Conservation (phyloP, 768 basidiomycete genomes). For the Boletus coccyginus region DNA sequence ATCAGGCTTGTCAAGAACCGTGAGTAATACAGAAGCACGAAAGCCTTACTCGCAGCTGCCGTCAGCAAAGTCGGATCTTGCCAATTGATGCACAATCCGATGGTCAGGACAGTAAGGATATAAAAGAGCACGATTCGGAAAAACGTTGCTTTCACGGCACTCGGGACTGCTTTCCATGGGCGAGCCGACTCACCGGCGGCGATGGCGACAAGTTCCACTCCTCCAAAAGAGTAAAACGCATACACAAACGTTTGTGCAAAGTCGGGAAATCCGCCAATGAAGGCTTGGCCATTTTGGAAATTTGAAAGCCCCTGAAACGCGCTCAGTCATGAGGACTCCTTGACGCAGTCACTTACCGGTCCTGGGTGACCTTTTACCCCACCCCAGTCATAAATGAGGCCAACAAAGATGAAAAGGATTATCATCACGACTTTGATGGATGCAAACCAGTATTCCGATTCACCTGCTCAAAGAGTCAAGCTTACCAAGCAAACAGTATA, state of each 20-base stretch:
- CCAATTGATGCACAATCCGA: slow-evolving; percentile 64
- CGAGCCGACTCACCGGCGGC: slow-evolving; percentile 69
- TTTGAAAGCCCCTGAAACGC: slow-evolving; percentile 47
- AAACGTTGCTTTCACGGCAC: slow-evolving; percentile 67
- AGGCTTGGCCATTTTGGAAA: slow-evolving; percentile 48
- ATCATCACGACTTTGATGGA: slow-evolving; percentile 64
- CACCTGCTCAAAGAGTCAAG: slow-evolving; percentile 35
- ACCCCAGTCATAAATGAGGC: slow-evolving; percentile 62
- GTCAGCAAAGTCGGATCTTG: slow-evolving; percentile 50
- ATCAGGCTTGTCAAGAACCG: not conserved
- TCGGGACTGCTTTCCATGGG: slow-evolving; percentile 61
- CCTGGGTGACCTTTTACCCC: slow-evolving; percentile 57
- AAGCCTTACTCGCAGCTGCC: slow-evolving; percentile 39
- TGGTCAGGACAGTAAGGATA: slow-evolving; percentile 59
- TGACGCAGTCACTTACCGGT: slow-evolving; percentile 37
- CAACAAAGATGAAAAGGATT: slow-evolving; percentile 58
- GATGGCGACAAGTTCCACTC: slow-evolving; percentile 67
- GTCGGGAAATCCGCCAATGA: slow-evolving; percentile 50
- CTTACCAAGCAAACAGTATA: not conserved
- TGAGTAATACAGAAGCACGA: not conserved
- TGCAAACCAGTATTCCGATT: slow-evolving; percentile 64
- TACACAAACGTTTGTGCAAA: slow-evolving; percentile 62
- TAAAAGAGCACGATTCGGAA: slow-evolving; percentile 66
- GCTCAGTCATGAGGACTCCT: not conserved
- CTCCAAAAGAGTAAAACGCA: slow-evolving; percentile 68